A percentile compares a stretch with the other conserved stretches of the same genome.
Evolutionary conservation across 192 early-diverging fungal genomes (phyloP).

Genomic region (Gaertneriomyces semiglobifer): DNA sequence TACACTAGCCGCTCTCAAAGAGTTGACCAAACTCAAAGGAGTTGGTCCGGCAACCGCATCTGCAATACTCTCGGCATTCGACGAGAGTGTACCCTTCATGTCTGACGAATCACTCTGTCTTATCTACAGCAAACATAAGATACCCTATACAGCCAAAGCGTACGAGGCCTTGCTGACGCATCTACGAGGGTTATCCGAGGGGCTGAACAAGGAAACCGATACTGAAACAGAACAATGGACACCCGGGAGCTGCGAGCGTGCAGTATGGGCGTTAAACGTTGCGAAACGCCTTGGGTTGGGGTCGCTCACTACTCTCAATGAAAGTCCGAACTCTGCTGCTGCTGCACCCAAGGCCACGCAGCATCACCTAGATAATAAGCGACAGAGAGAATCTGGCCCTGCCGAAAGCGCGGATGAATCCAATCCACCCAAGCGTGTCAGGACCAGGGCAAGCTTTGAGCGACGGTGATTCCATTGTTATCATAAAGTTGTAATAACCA

Average conservation of each 20-base stretch:
- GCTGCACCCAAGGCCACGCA: too few species aligned
- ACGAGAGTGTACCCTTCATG: constrained; percentile 20
- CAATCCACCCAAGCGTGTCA: too few species aligned
- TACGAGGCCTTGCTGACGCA: constrained; percentile 3
- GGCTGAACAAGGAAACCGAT: constrained; percentile 13
- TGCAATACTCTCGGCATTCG: constrained; percentile 13
- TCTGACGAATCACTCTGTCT: constrained; percentile 21
- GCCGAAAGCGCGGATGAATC: too few species aligned
- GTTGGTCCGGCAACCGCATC: constrained; percentile 26
- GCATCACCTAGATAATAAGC: too few species aligned
- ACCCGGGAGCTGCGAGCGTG: constrained; percentile 13
- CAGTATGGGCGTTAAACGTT: constrained; percentile 10
- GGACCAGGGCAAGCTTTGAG: too few species aligned
- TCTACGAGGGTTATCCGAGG: constrained; percentile 5
- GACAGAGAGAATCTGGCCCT: too few species aligned
- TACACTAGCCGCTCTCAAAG: constrained; percentile 6
- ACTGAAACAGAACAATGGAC: constrained; percentile 10
- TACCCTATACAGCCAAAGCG: constrained; percentile 20
- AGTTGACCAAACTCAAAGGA: constrained; percentile 12
- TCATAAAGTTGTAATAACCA: too few species aligned
- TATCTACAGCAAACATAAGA: not conserved
- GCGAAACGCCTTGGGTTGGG: not conserved
- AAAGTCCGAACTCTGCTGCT: too few species aligned
- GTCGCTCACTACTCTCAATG: too few species aligned
- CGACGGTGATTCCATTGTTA: too few species aligned